phyloP scores from a whole-genome alignment of 345 rosid species.

The Brassica carinata region DNA sequence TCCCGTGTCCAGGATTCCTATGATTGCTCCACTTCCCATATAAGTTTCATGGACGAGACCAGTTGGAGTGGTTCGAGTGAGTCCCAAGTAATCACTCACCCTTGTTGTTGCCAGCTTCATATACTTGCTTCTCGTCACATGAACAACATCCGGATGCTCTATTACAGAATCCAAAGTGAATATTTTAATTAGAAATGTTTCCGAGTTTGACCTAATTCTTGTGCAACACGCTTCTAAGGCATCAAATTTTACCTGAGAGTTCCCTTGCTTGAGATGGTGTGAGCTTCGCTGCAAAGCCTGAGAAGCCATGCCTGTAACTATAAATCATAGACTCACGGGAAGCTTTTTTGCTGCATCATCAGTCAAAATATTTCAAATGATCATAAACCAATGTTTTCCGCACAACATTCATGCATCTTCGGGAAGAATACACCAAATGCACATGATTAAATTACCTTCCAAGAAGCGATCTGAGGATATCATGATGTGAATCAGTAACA shows the following conservation, averaged over 20 bases:
- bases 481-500: slow-evolving; percentile 59
- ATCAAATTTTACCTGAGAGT: slow-evolving; percentile 48
- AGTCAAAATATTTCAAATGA: slow-evolving; percentile 9
- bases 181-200: not conserved
- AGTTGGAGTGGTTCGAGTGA: slow-evolving; percentile 46
- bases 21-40: slow-evolving; percentile 68
- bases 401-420: not conserved
- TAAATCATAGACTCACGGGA: slow-evolving; percentile 60
- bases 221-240: not conserved
- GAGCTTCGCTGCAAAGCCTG: slow-evolving; percentile 76
- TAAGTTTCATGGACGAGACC: slow-evolving; percentile 46
- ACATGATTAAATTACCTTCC: slow-evolving; percentile 51
- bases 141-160: slow-evolving; percentile 64
- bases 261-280: slow-evolving; percentile 57
- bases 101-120: slow-evolving; percentile 66
- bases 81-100: slow-evolving; percentile 66
- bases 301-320: slow-evolving; percentile 74
- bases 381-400: not conserved
- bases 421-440: not conserved
- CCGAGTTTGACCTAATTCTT: slow-evolving; percentile 1
- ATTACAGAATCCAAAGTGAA: not conserved
- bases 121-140: slow-evolving; percentile 52
- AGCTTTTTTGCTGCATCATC: slow-evolving; percentile 53
- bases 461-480: slow-evolving; percentile 58
- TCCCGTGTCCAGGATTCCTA: slow-evolving; percentile 68